Evolutionary conservation across 2,329 filamentous ascomycete genomes (phyloP).

Genomic region (Moelleriella libera): DNA sequence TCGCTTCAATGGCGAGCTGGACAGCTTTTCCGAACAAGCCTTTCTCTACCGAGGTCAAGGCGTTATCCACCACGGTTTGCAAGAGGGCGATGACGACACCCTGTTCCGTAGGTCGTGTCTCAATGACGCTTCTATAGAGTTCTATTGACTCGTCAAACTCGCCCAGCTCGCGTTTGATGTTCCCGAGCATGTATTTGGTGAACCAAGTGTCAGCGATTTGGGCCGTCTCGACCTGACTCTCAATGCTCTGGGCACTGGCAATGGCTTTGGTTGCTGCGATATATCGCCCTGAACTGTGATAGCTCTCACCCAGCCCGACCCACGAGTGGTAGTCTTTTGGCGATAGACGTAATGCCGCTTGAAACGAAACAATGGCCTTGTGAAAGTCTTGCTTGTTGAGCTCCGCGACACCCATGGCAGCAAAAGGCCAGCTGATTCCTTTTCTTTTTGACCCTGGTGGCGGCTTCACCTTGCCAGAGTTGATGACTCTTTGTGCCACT

Average conservation of each 20-base stretch:
- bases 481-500: slow-evolving; percentile 77
- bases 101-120: slow-evolving; percentile 56
- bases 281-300: slow-evolving; percentile 84
- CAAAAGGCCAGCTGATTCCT: slow-evolving; percentile 91
- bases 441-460: slow-evolving; percentile 87
- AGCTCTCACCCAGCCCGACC: slow-evolving; percentile 94
- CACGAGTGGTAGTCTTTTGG: slow-evolving; percentile 89
- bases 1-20: slow-evolving; percentile 52
- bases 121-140: slow-evolving; percentile 62
- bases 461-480: slow-evolving; percentile 85
- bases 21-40: slow-evolving; percentile 78
- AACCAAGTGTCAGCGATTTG: slow-evolving; percentile 70
- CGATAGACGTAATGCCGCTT: slow-evolving; percentile 70
- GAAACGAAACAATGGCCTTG: slow-evolving; percentile 82
- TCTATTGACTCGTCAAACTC: slow-evolving; percentile 71
- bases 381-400: slow-evolving; percentile 86
- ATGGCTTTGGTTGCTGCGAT: slow-evolving; percentile 92
- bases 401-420: slow-evolving; percentile 84
- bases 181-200: slow-evolving; percentile 90
- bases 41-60: slow-evolving; percentile 61
- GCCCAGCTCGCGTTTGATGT: slow-evolving; percentile 85
- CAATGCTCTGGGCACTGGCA: slow-evolving; percentile 65
- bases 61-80: slow-evolving; percentile 75
- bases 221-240: slow-evolving; percentile 38
- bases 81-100: slow-evolving; percentile 79